These are phyloP conservation scores for Tripterygium wilfordii DNA, from an alignment of 177 flowering plant species.

Conservation along the genomic window DNA sequence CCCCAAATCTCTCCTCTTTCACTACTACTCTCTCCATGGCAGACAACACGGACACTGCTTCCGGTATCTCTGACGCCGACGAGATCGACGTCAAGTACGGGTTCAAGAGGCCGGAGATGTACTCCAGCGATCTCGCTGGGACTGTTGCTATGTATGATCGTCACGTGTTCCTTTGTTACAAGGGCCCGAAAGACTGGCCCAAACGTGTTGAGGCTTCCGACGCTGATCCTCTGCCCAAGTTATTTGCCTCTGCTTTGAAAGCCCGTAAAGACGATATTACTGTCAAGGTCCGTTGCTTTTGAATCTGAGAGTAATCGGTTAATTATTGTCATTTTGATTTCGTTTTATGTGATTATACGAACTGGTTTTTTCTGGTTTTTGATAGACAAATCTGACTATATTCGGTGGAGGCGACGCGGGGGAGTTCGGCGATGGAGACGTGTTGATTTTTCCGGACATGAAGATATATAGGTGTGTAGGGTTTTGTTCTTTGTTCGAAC, in stretches of 20 bases:
- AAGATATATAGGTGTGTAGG: constrained; percentile 58
- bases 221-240: constrained; percentile 55
- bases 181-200: constrained; percentile 64
- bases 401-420: constrained; percentile 57
- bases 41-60: constrained; percentile 9
- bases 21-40: constrained; percentile 15
- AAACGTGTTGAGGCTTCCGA: constrained; percentile 53
- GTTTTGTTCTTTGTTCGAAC: background rate
- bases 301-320: background rate
- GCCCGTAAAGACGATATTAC: constrained; percentile 48
- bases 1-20: background rate
- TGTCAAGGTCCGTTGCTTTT: constrained; percentile 42
- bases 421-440: constrained; percentile 65
- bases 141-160: constrained; percentile 71
- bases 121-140: constrained; percentile 38
- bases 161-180: constrained; percentile 81
- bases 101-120: constrained; percentile 77
- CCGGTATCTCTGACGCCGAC: constrained; percentile 23
- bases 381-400: constrained; percentile 67
- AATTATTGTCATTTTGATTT: constrained; percentile 12
- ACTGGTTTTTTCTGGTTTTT: background rate
- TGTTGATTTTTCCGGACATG: constrained; percentile 88
- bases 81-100: constrained; percentile 50
- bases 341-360: no score
- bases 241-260: constrained; percentile 46